Evolutionary conservation across 352 stramenopile genomes (phyloP).

Genomic region (Phytophthora melonis): DNA sequence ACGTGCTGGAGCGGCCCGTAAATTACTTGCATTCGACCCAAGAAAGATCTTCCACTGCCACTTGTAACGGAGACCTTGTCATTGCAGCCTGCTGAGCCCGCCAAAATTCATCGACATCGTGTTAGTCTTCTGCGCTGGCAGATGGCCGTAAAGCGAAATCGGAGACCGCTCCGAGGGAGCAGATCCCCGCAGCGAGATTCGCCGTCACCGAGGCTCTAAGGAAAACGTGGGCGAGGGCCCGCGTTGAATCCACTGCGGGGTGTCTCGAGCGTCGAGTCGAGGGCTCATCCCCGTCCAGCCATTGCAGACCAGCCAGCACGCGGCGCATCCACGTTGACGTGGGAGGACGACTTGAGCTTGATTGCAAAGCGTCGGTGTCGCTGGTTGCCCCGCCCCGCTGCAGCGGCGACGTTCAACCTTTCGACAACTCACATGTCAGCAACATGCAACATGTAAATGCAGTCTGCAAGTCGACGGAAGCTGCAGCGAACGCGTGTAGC

Average conservation of each 20-base stretch:
- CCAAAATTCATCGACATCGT: constrained; percentile 31
- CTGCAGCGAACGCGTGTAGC: not conserved
- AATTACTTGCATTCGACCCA: no score
- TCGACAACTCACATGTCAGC: not conserved
- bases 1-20: no score
- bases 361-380: constrained; percentile 25
- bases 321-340: not conserved
- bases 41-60: not conserved
- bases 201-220: not conserved
- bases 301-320: not conserved
- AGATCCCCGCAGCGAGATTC: constrained; percentile 29
- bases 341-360: not conserved
- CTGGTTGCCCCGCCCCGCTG: not conserved
- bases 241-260: constrained; percentile 16
- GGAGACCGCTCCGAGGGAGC: constrained; percentile 2
- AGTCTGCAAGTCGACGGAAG: not conserved
- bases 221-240: not conserved
- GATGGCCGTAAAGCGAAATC: constrained; percentile 12
- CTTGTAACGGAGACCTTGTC: no score
- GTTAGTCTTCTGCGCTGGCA: constrained; percentile 23
- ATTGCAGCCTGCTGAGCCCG: not conserved
- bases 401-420: not conserved
- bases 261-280: no score
- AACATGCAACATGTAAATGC: not conserved
- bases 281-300: constrained; percentile 22